Base-by-base conservation (phyloP, 1,284 basidiomycete species). In the Thelephora terrestris region DNA sequence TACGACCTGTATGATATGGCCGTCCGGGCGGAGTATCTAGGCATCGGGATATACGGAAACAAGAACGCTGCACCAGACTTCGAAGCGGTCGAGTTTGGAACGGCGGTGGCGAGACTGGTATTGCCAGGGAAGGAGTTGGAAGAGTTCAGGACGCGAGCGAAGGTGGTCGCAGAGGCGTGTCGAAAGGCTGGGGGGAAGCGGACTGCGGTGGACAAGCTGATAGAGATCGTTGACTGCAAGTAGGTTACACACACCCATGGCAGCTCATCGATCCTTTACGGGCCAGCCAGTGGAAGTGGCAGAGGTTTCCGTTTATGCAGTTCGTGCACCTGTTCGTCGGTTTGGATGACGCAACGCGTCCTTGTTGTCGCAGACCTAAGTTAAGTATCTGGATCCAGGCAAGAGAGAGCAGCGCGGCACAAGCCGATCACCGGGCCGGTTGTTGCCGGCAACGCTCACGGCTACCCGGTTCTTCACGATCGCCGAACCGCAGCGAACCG, bases 1-100 rank as follows among this genome's bases (percentile, higher is more conserved):
- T 47, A 49, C 7, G 52, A 53, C 46, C 39, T 51, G 12, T 53
- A 53, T 45, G 50, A 53, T 43, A 52, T 52, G 36, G 52, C 52
- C 14, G 48, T 50, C 18, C 47, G 50, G 10, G 52, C 49, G 2
- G 52, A 51, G 39, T 53, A 50, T 43, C 42, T 49, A 20, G 52
- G 52, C 4, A 47, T 52, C 40, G 52, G 52, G n/a, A 50, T 52
- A 2, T 52, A 52, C 43, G 52, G 50, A 10, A 53, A 52, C 25
- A 49, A 47, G 42, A 44, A 39, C n/a, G 39, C 23, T 37, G 38
- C 52, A 4, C 50, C 50, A 5, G 43, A 45, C 18, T 47, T 52
- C 7, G 37, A 52, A 9, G 38, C 45, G 2, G 42, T 27, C 6
- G 50, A 52, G 45, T 43, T 51, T 6, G 45, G 50, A 3, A 32